Evolutionary conservation across 2,329 filamentous ascomycete genomes (phyloP).

Genomic region (Calonectria montana): DNA sequence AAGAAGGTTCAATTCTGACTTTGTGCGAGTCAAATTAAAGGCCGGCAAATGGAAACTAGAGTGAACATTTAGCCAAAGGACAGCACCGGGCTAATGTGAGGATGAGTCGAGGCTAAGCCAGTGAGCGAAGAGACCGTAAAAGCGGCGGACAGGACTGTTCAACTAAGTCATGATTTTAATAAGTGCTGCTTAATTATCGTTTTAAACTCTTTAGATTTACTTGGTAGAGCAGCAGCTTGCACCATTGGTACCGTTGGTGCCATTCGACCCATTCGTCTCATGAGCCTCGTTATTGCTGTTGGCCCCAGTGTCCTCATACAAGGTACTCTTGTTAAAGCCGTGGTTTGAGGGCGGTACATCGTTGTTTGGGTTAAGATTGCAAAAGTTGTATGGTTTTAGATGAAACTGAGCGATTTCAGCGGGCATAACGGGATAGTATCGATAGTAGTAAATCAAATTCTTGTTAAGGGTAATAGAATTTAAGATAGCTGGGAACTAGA

Average conservation of each 20-base stretch:
- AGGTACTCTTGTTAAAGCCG: constrained; percentile 26
- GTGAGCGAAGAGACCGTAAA: too few species aligned
- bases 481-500: background rate
- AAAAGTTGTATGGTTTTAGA: constrained; percentile 64
- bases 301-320: constrained; percentile 19
- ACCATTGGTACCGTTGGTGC: background rate
- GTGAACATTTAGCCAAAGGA: too few species aligned
- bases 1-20: too few species aligned
- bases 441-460: background rate
- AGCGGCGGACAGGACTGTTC: too few species aligned
- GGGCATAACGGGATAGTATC: constrained; percentile 68
- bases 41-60: too few species aligned
- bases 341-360: constrained; percentile 61
- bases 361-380: constrained; percentile 61
- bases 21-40: too few species aligned
- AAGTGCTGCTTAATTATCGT: background rate
- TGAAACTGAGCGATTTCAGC: constrained; percentile 64
- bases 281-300: background rate
- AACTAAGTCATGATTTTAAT: too few species aligned
- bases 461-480: background rate
- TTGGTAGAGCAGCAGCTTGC: background rate
- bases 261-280: background rate
- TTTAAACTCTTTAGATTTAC: background rate
- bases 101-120: too few species aligned
- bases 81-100: too few species aligned